phyloP scores from a whole-genome alignment of 106 monocot genomes.

The Alisma plantagoaquatica region DNA sequence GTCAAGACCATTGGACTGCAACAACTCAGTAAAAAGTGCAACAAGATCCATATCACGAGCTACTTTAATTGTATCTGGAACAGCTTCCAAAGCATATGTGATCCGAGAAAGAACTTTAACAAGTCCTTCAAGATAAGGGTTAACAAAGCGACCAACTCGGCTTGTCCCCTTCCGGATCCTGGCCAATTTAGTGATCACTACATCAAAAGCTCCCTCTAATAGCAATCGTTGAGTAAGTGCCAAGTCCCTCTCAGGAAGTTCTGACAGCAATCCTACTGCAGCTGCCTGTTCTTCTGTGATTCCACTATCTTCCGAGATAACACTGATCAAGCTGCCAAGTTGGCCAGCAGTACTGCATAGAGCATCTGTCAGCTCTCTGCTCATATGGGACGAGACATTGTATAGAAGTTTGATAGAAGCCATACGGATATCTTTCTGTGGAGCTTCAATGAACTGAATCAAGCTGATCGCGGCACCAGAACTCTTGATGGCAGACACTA shows the following conservation, averaged over 20 bases:
- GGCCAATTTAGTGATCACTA: conserved; percentile 33
- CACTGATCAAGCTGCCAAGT: too few species aligned
- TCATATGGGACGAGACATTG: conserved; percentile 65
- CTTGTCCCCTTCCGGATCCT: conserved; percentile 44
- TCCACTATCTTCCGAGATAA: too few species aligned
- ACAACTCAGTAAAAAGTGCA: conserved; percentile 49
- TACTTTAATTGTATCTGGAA: conserved; percentile 24
- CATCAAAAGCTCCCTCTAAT: conserved; percentile 44
- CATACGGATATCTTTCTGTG: conserved; percentile 66
- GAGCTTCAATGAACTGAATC: conserved; percentile 69
- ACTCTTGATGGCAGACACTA: conserved; percentile 71
- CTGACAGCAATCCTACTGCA: conserved; percentile 56
- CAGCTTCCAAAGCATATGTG: conserved; percentile 45
- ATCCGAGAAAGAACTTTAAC: conserved; percentile 52
- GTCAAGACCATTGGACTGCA: conserved; percentile 63
- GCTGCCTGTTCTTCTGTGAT: conserved; percentile 81
- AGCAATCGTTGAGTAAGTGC: conserved; percentile 50
- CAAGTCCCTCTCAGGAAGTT: conserved; percentile 56
- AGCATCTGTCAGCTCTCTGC: conserved; percentile 57
- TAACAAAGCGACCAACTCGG: conserved; percentile 43
- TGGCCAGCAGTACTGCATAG: conserved; percentile 41
- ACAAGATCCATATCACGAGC: conserved; percentile 48
- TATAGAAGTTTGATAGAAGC: conserved; percentile 64
- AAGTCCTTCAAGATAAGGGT: conserved; percentile 66
- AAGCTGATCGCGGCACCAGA: conserved; percentile 73